Evolutionary conservation across 2,329 filamentous ascomycete genomes (phyloP).

Genomic region (Cladosporium sphaerospermum): DNA sequence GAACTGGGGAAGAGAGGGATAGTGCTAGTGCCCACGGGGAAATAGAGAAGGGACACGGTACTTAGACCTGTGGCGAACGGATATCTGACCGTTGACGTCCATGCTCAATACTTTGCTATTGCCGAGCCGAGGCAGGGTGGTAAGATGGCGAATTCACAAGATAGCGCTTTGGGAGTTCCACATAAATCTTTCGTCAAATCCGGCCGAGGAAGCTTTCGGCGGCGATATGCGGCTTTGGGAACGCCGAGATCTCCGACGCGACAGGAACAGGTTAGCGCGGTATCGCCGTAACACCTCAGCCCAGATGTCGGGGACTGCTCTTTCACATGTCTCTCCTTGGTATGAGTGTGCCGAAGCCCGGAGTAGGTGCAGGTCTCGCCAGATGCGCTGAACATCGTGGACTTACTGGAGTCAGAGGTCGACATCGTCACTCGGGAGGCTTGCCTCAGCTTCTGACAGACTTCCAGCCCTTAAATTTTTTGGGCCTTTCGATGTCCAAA

Average conservation of each 20-base stretch:
- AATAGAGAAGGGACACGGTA: not conserved
- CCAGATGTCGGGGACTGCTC: no score
- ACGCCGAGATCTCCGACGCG: not conserved
- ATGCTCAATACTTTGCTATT: not conserved
- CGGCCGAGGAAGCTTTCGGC: constrained; percentile 2
- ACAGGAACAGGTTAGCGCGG: constrained; percentile 14
- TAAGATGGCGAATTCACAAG: not conserved
- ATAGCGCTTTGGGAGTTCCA: constrained; percentile 1
- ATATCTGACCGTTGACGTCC: not conserved
- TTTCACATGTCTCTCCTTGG: no score
- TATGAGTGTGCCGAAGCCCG: no score
- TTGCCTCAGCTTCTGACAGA: no score
- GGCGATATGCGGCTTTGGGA: not conserved
- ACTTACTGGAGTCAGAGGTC: no score
- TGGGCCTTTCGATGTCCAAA: no score
- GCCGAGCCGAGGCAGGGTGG: constrained; percentile 8
- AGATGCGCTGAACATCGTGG: no score
- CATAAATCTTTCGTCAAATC: not conserved
- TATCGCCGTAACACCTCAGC: no score
- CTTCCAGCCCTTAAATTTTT: no score
- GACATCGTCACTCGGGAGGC: no score
- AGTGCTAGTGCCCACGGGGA: not conserved
- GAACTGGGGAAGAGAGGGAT: not conserved
- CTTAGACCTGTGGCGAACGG: constrained; percentile 6
- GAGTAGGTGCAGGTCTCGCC: no score